These are phyloP conservation scores for Steccherinum ochraceum DNA, from an alignment of 768 basidiomycete genomes.

Conservation along the genomic window DNA sequence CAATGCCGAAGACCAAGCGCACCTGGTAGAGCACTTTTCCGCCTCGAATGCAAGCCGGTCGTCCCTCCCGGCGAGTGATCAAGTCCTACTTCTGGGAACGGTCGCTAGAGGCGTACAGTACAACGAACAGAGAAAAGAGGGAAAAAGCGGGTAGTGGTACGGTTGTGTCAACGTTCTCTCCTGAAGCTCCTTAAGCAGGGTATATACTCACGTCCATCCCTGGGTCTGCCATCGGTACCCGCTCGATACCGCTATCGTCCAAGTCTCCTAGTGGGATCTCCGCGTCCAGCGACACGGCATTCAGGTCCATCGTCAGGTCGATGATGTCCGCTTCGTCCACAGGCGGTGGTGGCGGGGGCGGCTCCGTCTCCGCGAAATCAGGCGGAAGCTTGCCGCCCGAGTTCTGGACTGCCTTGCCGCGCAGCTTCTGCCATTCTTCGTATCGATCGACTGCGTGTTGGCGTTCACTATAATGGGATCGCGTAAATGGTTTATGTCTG, in stretches of 20 bases:
- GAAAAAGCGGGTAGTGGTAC: background rate
- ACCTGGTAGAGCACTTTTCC: conserved; percentile 95
- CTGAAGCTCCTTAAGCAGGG: conserved; percentile 13
- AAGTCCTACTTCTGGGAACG: conserved; percentile 62
- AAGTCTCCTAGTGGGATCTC: conserved; percentile 52
- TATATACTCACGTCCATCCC: conserved; percentile 66
- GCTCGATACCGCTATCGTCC: conserved; percentile 78
- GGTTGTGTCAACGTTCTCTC: conserved; percentile 9
- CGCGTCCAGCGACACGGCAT: conserved; percentile 73
- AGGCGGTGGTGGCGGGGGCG: conserved; percentile 69
- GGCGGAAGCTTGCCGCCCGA: conserved; percentile 64
- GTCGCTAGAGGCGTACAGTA: conserved; percentile 38
- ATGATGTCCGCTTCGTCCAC: conserved; percentile 82
- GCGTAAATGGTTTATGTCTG: background rate
- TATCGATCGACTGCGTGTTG: conserved; percentile 81
- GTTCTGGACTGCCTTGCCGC: conserved; percentile 69
- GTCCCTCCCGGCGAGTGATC: conserved; percentile 42
- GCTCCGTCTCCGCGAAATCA: conserved; percentile 62
- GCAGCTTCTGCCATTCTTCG: conserved; percentile 84
- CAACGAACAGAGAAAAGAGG: conserved; percentile 12
- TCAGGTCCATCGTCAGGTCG: conserved; percentile 86
- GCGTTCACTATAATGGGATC: conserved; percentile 57
- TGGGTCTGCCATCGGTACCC: conserved; percentile 90
- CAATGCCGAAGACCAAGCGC: conserved; percentile 19
- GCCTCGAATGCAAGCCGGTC: conserved; percentile 75